phyloP scores from a whole-genome alignment of 2,329 filamentous ascomycete species.

The Aaosphaeria pasadenensis region DNA sequence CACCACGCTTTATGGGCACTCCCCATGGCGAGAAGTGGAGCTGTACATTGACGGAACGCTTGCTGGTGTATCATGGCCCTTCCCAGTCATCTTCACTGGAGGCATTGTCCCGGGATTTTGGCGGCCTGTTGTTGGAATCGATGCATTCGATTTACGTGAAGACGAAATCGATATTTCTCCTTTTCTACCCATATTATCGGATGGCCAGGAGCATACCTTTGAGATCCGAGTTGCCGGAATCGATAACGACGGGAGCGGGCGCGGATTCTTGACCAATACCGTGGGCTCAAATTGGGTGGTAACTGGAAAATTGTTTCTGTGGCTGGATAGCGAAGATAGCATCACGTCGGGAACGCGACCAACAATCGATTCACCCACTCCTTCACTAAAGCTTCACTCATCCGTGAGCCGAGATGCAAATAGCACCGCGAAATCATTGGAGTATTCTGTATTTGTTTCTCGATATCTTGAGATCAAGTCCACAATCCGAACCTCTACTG shows the following conservation, averaged over 20 bases:
- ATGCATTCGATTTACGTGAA: constrained; percentile 75
- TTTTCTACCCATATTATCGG: constrained; percentile 67
- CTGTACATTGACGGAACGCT: constrained; percentile 69
- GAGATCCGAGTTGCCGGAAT: constrained; percentile 66
- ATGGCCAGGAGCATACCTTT: constrained; percentile 64
- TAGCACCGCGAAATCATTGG: constrained; percentile 58
- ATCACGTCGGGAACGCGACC: constrained; percentile 52
- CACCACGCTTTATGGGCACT: constrained; percentile 62
- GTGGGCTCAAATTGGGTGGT: constrained; percentile 71
- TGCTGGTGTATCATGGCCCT: constrained; percentile 77
- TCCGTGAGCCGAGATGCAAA: constrained; percentile 45
- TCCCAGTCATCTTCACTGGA: constrained; percentile 78
- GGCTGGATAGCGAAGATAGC: constrained; percentile 55
- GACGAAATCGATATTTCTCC: constrained; percentile 80
- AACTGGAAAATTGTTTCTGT: constrained; percentile 78
- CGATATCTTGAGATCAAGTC: constrained; percentile 56
- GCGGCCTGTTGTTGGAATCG: constrained; percentile 73
- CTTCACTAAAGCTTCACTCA: constrained; percentile 53
- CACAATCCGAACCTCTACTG: constrained; percentile 49
- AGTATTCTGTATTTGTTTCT: constrained; percentile 56
- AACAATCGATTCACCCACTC: constrained; percentile 35
- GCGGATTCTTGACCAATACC: constrained; percentile 50
- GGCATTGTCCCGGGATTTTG: constrained; percentile 75
- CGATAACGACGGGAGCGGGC: constrained; percentile 52
- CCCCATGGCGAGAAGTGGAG: constrained; percentile 76